Base-by-base conservation (phyloP, 306 rosid genomes). In the apple (Malus domestica) region DNA sequence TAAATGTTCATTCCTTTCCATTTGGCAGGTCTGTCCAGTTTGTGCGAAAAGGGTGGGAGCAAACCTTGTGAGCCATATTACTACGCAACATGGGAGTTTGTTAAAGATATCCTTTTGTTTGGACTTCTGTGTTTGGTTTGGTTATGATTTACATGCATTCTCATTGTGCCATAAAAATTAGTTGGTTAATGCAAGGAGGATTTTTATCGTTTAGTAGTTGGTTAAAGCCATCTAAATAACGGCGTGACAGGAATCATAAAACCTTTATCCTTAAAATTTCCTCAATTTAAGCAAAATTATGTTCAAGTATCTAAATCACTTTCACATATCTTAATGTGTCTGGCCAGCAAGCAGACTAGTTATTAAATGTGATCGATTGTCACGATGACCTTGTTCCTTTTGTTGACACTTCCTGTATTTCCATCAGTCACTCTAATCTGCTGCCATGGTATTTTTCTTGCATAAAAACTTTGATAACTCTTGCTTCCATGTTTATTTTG, bases 1-100 rank as follows among this genome's bases (percentile, higher is more conserved):
- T 10, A 74, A 67, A 25, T 83, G 60, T 25, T 33, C 73, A 12
- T 68, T 65, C 55, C 54, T 79, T 80, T 25, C 18, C 80, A 14
- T 64, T 52, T 70, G 78, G 75, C 93, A 93, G 98, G 91, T 88
- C 33, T 93, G 98, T 80, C 97, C 97, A 6, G 86, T 92, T 67
- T 93, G 97, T 63, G 84, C 83, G 0, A 85, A 83, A 77, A 88
- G 79, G 82, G 96, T 88, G 69, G 97, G 97, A 75, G 52, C 82
- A 83, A 92, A 89, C 85, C 80, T 93, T 25, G 96, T 90, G 59
- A 87, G 87, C 67, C 98, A 93, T 78, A 60, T 90, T 75, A 91
- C 96, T 38, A 85, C 82, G 4, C 98, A 91, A 22, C 98, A 93
- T 76, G 93, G 90, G 78, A 90, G 85, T 62, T 85, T 93, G 44